Conservation (phyloP, 176 grass and related monocot species). For the Secale cereale region DNA sequence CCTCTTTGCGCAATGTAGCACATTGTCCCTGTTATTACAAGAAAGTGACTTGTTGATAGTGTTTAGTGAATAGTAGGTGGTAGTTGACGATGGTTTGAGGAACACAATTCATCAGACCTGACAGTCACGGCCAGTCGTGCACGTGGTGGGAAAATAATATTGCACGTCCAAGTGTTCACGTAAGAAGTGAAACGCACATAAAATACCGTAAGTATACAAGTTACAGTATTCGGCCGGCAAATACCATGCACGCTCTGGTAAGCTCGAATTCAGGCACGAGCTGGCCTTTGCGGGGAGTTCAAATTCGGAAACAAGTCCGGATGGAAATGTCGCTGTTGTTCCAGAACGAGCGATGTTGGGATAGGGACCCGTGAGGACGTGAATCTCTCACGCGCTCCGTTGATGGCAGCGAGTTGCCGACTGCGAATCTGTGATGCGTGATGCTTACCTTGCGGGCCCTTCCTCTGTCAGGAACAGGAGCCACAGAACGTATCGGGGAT, state of each 20-base stretch:
- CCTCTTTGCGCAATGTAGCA: background rate
- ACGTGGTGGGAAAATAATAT: background rate
- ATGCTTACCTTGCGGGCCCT: background rate
- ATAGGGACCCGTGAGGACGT: background rate
- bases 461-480: background rate
- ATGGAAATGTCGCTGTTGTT: background rate
- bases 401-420: background rate
- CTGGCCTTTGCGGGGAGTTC: background rate
- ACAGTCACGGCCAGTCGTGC: background rate
- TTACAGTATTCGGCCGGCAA: no score
- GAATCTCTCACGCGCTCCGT: background rate
- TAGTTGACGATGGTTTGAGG: no score
- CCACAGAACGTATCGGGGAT: background rate
- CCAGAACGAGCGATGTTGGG: background rate
- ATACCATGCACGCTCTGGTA: no score
- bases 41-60: no score
- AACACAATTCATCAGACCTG: background rate
- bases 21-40: background rate
- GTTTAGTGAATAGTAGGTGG: no score
- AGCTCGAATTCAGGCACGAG: background rate
- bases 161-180: background rate
- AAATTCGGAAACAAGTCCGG: background rate
- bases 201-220: no score
- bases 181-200: background rate
- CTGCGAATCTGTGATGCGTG: background rate